These are phyloP conservation scores for Trematosphaeria pertusa DNA, from an alignment of 2,329 filamentous ascomycete species.

Conservation along the genomic window DNA sequence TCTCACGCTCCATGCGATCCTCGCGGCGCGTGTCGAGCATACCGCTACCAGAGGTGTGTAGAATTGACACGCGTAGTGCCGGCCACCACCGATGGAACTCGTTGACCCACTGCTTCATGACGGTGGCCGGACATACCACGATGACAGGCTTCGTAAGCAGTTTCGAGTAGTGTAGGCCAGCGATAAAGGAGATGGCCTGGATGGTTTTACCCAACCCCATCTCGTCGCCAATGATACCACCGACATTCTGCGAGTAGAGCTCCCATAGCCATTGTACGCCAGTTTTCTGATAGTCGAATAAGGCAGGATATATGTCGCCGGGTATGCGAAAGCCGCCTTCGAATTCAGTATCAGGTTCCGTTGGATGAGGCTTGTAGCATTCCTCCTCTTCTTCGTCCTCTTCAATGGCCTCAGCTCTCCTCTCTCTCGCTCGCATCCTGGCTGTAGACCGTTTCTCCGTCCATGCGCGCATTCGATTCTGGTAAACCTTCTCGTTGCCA, in stretches of 20 bases:
- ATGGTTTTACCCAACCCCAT: slow-evolving; percentile 99
- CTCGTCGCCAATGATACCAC: slow-evolving; percentile 94
- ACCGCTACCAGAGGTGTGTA: slow-evolving; percentile 94
- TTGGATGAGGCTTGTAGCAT: slow-evolving; percentile 88
- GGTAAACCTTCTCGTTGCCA: slow-evolving; percentile 84
- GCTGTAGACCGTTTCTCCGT: slow-evolving; percentile 68
- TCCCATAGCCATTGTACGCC: slow-evolving; percentile 97
- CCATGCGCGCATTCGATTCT: slow-evolving; percentile 78
- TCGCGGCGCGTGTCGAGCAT: slow-evolving; percentile 81
- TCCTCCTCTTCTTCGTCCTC: slow-evolving; percentile 62
- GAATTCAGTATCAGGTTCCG: slow-evolving; percentile 75
- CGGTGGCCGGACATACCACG: slow-evolving; percentile 90
- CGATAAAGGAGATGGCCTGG: slow-evolving; percentile 81
- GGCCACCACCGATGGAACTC: slow-evolving; percentile 99
- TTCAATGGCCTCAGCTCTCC: slow-evolving; percentile 27
- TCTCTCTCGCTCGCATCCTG: slow-evolving; percentile 55
- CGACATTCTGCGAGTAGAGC: slow-evolving; percentile 85
- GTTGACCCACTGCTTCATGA: slow-evolving; percentile 97
- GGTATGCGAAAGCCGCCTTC: slow-evolving; percentile 81
- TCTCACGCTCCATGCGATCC: slow-evolving; percentile 66
- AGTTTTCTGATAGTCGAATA: slow-evolving; percentile 97
- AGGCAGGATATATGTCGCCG: slow-evolving; percentile 87
- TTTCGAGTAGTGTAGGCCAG: slow-evolving; percentile 89
- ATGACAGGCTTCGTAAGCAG: slow-evolving; percentile 85
- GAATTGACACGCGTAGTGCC: slow-evolving; percentile 91